Percentiles rank a stretch among this genome's conserved stretches.
Evolutionary conservation across 225 moss, liverwort and hornwort genomes (phyloP).

Genomic region (Antitrichia curtipendula): DNA sequence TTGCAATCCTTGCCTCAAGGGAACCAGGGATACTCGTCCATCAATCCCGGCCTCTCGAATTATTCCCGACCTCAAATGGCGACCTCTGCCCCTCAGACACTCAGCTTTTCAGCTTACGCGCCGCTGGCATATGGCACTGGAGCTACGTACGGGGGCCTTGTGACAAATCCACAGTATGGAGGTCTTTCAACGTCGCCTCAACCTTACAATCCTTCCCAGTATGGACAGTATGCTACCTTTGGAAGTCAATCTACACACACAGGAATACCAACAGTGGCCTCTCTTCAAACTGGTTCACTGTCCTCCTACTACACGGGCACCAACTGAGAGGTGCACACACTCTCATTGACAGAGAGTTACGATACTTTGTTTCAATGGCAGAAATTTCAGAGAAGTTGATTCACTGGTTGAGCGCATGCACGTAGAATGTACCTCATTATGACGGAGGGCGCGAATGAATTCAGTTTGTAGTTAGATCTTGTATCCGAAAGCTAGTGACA

Average conservation of each 20-base stretch:
- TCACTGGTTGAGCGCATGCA: neutral
- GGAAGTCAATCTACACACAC: conserved; percentile 69
- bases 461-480: conserved; percentile 12
- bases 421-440: neutral
- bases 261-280: conserved; percentile 62
- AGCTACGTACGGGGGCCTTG: conserved; percentile 54
- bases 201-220: conserved; percentile 84
- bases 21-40: conserved; percentile 58
- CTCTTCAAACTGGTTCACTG: conserved; percentile 51
- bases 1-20: conserved; percentile 61
- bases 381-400: neutral
- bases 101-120: conserved; percentile 61
- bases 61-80: conserved; percentile 75
- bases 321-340: conserved; percentile 10
- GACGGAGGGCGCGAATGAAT: neutral
- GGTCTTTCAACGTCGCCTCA: conserved; percentile 57
- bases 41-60: conserved; percentile 54
- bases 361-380: neutral
- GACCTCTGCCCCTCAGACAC: conserved; percentile 56
- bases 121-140: conserved; percentile 63
- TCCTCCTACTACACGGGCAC: conserved; percentile 73
- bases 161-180: conserved; percentile 66
- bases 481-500: neutral
- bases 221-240: conserved; percentile 71
- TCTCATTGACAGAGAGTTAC: neutral